Conservation (phyloP, 768 basidiomycete species). For the Nidularia sp. region DNA sequence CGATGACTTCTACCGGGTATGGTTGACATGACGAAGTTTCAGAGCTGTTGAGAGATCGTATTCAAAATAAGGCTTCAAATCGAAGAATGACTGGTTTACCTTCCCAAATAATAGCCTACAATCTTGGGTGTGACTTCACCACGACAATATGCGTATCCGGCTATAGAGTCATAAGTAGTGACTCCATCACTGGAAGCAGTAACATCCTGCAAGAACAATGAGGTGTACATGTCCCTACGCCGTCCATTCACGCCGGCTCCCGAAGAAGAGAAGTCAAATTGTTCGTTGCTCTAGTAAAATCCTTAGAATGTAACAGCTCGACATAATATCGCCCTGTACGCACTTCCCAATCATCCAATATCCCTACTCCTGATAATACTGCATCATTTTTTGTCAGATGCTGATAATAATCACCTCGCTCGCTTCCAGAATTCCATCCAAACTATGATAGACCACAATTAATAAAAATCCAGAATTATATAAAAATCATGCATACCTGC, state of each 20-base stretch:
- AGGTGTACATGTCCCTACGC: background rate
- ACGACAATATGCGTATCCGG: conserved; percentile 1
- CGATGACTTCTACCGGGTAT: background rate
- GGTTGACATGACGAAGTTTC: background rate
- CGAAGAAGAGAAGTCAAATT: background rate
- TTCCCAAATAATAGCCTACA: conserved; percentile 6
- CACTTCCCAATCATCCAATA: background rate
- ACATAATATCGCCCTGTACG: background rate
- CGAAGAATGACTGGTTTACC: background rate
- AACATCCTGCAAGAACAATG: background rate
- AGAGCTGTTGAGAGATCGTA: background rate
- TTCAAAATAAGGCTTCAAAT: background rate
- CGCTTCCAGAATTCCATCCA: background rate
- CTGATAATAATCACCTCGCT: background rate
- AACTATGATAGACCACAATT: background rate
- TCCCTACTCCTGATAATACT: background rate
- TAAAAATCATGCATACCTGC: background rate
- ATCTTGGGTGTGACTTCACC: conserved; percentile 4
- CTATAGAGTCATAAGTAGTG: conserved; percentile 5
- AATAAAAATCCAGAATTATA: no score
- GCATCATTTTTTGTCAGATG: background rate
- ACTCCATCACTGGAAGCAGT: background rate
- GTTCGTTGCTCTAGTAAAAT: background rate
- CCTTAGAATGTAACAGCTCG: background rate
- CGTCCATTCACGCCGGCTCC: background rate